Base-by-base conservation (phyloP, 83 land plant genomes). In the Picea engelmannii region DNA sequence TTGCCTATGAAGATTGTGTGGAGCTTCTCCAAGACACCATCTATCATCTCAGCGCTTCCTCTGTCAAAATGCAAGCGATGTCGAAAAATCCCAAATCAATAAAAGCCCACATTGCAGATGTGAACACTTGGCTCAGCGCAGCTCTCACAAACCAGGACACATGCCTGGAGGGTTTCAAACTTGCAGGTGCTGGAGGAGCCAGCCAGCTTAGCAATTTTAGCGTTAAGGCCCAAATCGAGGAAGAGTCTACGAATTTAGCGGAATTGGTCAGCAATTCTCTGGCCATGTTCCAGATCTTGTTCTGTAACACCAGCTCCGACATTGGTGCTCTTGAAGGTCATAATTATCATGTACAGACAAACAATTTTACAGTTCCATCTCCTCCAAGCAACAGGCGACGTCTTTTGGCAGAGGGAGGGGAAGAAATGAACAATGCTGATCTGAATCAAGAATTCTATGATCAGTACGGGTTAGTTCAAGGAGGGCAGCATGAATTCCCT, bases 81-180 rank as follows among this genome's bases (percentile, higher is more conserved):
- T 21, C 27, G 9, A 7, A 8, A 8, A n/a, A n/a, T 8, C 21
- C 11, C 11, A 62, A 78, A 9, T 35, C 66, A 2, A 7, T 35
- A 13, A 60, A 62, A 63, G 13, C 4, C 25, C 23, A 62, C 9
- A n/a, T 78, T 62, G 80, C 60, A 0, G 66, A 78, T 16, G 80
- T 78, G 7, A 27, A 78, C 13, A 78, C 80, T 3, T 78, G 61
- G 66, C 80, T 78, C 21, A 78, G 66, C 25, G 80, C 80, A 5
- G 66, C 80, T 4, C 21, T 78, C 0, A 78, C 80, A 0, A 61
- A 62, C 80, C 80, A 31, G 21, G 80, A 78, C 3, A 78, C 79
- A 0, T 78, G 79, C 21, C 38, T 31, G 4, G 79, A 78, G 0
- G 64, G 79, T 4, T 77, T 77, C n/a, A 7, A 25, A 17, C 27